Evolutionary conservation across 352 stramenopile genomes (phyloP), one percentile per base, ranked within the genome.

Genomic region (Globisporangium cederbergense): DNA sequence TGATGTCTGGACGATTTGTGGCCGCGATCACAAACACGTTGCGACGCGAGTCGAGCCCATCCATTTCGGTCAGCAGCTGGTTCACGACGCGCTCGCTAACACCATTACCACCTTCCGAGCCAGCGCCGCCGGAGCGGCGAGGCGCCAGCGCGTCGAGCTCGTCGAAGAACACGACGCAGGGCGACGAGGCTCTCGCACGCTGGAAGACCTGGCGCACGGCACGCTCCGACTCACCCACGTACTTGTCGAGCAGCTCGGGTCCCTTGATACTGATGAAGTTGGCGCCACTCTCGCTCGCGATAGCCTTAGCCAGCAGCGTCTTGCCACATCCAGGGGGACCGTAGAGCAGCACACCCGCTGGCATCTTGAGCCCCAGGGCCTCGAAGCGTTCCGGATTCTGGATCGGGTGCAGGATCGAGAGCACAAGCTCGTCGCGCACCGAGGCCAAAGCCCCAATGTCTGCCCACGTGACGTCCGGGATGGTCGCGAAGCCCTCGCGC

Each of bases 81-180:
- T 99, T 99, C 60, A 98, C 93, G 11, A 98, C 91, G 30, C 90
- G 87, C 70, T 97, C 97, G 59, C 88, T 98, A 14, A 99, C 91
- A 40, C 90, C 90, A 67, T 97, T 97, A 58, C 83, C 84, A 58
- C 81, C 78, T 60, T 95, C 83, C 13, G 79, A 70, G 51, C 72
- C 73, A 32, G 73, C 73, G 18, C 71, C 80, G 46, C 81, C 90
- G 0, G 92, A 96, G 10, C 97, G 82, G 43, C 95, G 92, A 9
- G 97, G 98, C 65, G 92, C 98, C 16, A 99, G 74, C 36, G 96
- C 97, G 75, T 99, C 98, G 25, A 99, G 82, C 76, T 99, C 98
- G 64, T 99, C 98, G 61, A 99, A 99, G 78, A 99, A 99, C 14
- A 99, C 93, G n/a, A 99, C 97, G 74, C 98, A 99, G 3, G 98